A percentile compares a stretch with the other conserved stretches of the same genome.
phyloP scores from a whole-genome alignment of 73 alveolate genomes.

The Paramecium primaurelia region DNA sequence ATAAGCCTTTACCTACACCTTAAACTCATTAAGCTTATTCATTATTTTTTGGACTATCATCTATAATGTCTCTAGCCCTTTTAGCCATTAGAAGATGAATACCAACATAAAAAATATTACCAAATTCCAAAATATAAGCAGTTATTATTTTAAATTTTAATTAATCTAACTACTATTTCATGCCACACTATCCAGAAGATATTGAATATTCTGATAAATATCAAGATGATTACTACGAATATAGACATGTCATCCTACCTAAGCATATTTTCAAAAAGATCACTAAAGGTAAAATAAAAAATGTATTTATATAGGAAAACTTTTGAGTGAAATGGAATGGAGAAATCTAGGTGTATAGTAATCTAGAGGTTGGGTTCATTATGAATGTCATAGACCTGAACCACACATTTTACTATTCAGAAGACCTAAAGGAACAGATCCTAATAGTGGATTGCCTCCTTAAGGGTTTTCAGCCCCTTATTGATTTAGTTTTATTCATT shows the following conservation, averaged over 20 bases:
- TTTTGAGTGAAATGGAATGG: slow-evolving; percentile 90
- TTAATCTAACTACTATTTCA: slow-evolving; percentile 4
- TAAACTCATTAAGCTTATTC: slow-evolving; percentile 44
- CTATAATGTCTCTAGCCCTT: slow-evolving; percentile 37
- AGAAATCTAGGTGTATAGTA: slow-evolving; percentile 89
- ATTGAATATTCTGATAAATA: slow-evolving; percentile 91
- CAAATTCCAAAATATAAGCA: background rate
- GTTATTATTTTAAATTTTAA: background rate
- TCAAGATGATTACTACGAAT: slow-evolving; percentile 84
- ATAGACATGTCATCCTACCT: slow-evolving; percentile 85
- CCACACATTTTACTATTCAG: slow-evolving; percentile 94
- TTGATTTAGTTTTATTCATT: slow-evolving; percentile 22
- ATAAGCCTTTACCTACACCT: slow-evolving; percentile 59
- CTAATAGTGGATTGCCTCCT: slow-evolving; percentile 87
- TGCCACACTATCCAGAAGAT: slow-evolving; percentile 94
- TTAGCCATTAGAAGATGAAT: slow-evolving; percentile 40
- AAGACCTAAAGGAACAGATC: slow-evolving; percentile 98
- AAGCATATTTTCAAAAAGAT: slow-evolving; percentile 73
- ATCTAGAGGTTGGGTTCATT: slow-evolving; percentile 94
- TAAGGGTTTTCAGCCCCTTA: slow-evolving; percentile 54
- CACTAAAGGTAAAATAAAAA: slow-evolving; percentile 62
- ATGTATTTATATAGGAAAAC: slow-evolving; percentile 51
- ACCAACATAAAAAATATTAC: background rate
- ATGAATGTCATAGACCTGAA: slow-evolving; percentile 89
- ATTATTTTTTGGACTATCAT: slow-evolving; percentile 41